Percentiles rank a stretch among this genome's conserved stretches.
Evolutionary conservation across 2,329 filamentous ascomycete species (phyloP).

Genomic region (Pseudocercospora fuligena): DNA sequence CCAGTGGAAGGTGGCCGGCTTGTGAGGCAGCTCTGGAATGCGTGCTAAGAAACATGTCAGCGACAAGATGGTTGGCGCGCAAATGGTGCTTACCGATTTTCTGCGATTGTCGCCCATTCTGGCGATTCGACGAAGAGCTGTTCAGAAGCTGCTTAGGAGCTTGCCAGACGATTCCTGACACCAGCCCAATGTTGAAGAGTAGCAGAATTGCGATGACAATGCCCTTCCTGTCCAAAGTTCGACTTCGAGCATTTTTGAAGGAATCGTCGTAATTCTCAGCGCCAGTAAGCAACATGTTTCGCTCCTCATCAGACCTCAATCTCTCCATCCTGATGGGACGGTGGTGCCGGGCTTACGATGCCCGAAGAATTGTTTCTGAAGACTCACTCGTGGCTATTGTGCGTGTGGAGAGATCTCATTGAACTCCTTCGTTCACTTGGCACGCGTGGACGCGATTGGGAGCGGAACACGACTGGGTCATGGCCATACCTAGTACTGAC

Average conservation of each 20-base stretch:
- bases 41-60: background rate
- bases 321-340: background rate
- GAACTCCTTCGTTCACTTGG: background rate
- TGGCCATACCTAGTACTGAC: background rate
- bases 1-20: conserved; percentile 20
- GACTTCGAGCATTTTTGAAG: background rate
- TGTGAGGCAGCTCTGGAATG: conserved; percentile 8
- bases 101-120: background rate
- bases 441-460: background rate
- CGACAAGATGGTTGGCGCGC: background rate
- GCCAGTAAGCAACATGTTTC: background rate
- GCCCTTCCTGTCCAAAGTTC: background rate
- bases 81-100: background rate
- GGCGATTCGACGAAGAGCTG: background rate
- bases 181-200: background rate
- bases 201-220: background rate
- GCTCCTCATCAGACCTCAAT: background rate
- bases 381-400: background rate
- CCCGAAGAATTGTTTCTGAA: background rate
- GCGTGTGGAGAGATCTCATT: background rate
- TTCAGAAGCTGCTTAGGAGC: background rate
- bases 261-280: background rate
- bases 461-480: background rate
- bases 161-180: background rate
- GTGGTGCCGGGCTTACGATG: background rate